These are phyloP conservation scores for Aspergillus nanangensis DNA, from an alignment of 495 filamentous ascomycete species.

Conservation along the genomic window DNA sequence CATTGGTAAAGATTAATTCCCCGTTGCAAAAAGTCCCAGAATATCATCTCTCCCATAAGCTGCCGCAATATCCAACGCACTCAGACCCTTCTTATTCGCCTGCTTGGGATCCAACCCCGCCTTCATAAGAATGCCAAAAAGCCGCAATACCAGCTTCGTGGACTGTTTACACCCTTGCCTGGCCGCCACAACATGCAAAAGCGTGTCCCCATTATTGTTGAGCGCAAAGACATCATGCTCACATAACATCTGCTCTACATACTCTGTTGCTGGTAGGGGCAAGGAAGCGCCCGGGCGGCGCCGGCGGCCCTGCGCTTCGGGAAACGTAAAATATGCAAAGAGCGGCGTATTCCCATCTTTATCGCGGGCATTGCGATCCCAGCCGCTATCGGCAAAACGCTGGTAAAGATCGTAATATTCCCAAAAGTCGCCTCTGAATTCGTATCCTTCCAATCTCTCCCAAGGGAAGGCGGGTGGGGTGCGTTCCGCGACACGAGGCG, in stretches of 20 bases:
- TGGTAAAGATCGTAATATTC: slow-evolving; percentile 6
- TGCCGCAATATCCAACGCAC: slow-evolving; percentile 14
- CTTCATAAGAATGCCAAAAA: slow-evolving; percentile 5
- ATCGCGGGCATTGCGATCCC: slow-evolving; percentile 13
- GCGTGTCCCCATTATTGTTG: slow-evolving; percentile 12
- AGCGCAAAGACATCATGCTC: slow-evolving; percentile 8
- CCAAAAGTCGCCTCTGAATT: too few species aligned
- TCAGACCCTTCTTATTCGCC: slow-evolving; percentile 11
- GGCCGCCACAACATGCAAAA: slow-evolving; percentile 10
- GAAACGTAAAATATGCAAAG: too few species aligned
- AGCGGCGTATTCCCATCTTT: slow-evolving; percentile 24
- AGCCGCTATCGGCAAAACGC: slow-evolving; percentile 12
- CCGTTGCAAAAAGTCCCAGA: slow-evolving; percentile 10
- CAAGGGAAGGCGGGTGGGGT: too few species aligned
- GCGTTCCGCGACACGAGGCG: neutral
- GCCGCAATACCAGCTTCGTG: neutral
- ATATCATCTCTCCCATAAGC: slow-evolving; percentile 8
- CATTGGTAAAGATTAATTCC: neutral
- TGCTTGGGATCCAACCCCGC: neutral
- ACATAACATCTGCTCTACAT: neutral
- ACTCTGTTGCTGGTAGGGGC: neutral
- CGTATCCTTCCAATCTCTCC: too few species aligned
- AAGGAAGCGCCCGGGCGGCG: neutral
- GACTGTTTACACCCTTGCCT: neutral
- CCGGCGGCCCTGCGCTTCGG: too few species aligned